Conservation (phyloP, 1,139 yeast genomes). For the Yamadazyma conglobata region DNA sequence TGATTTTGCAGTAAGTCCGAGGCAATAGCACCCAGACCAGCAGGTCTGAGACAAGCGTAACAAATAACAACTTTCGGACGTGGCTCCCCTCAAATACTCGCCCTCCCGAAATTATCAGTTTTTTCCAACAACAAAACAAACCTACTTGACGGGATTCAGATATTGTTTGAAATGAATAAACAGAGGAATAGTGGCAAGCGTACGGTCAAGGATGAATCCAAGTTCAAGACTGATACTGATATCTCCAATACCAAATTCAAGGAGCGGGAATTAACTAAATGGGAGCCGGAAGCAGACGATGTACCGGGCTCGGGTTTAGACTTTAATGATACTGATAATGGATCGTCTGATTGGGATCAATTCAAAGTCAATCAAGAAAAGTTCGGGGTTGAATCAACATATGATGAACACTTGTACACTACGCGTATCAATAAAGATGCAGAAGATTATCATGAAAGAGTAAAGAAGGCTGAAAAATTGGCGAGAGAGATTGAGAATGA, state of each 20-base stretch:
- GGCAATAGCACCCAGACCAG: too few species aligned
- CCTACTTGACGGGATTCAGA: not conserved
- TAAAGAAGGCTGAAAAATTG: slow-evolving; percentile 68
- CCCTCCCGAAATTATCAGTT: slow-evolving; percentile 2
- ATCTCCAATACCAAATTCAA: slow-evolving; percentile 53
- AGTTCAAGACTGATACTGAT: slow-evolving; percentile 81
- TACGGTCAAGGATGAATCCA: slow-evolving; percentile 9
- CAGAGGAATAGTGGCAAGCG: slow-evolving; percentile 13
- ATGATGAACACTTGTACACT: slow-evolving; percentile 87
- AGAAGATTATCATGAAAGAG: slow-evolving; percentile 67
- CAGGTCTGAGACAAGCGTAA: too few species aligned
- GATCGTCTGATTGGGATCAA: slow-evolving; percentile 75
- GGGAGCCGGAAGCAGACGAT: slow-evolving; percentile 71
- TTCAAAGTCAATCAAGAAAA: slow-evolving; percentile 83
- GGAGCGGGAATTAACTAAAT: slow-evolving; percentile 74
- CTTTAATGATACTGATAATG: slow-evolving; percentile 38
- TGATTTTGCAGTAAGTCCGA: too few species aligned
- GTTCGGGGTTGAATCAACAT: slow-evolving; percentile 84
- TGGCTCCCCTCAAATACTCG: not conserved
- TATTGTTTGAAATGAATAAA: slow-evolving; percentile 6
- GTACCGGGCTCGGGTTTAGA: slow-evolving; percentile 23
- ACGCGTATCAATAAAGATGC: slow-evolving; percentile 73
- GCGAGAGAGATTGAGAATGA: slow-evolving; percentile 81
- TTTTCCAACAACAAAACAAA: slow-evolving; percentile 5
- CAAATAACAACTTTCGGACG: too few species aligned